These are phyloP conservation scores for Mycena capillaripes DNA, from an alignment of 768 basidiomycete genomes.

Conservation along the genomic window DNA sequence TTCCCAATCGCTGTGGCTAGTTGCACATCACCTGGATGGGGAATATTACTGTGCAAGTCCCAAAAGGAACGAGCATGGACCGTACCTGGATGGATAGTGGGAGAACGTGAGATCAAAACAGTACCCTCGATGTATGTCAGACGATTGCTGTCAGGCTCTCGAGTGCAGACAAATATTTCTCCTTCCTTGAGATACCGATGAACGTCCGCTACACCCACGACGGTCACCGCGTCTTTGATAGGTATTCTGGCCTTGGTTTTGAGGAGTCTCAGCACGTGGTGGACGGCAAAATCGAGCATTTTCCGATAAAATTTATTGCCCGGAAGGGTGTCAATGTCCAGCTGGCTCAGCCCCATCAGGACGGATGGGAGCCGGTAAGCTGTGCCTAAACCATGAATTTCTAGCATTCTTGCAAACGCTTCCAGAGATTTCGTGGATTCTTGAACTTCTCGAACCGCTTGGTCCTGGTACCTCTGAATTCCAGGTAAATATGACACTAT, in stretches of 20 bases:
- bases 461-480: slow-evolving; percentile 57
- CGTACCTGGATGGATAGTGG: slow-evolving; percentile 74
- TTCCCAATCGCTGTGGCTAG: slow-evolving; percentile 70
- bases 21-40: slow-evolving; percentile 79
- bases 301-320: slow-evolving; percentile 64
- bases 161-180: slow-evolving; percentile 75
- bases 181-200: slow-evolving; percentile 65
- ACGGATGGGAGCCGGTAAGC: slow-evolving; percentile 70
- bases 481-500: not conserved
- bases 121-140: slow-evolving; percentile 66
- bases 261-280: slow-evolving; percentile 76
- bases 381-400: slow-evolving; percentile 68
- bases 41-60: too few species aligned
- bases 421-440: slow-evolving; percentile 57
- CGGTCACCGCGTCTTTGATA: slow-evolving; percentile 71
- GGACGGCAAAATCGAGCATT: slow-evolving; percentile 65
- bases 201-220: slow-evolving; percentile 82
- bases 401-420: slow-evolving; percentile 64
- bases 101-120: slow-evolving; percentile 72
- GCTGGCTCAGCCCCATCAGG: slow-evolving; percentile 62
- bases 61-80: too few species aligned
- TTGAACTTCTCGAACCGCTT: slow-evolving; percentile 63
- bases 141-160: slow-evolving; percentile 51
- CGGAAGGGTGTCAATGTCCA: slow-evolving; percentile 54
- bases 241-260: slow-evolving; percentile 80